Evolutionary conservation across 179 eudicot species (phyloP).

Genomic region (Amaranthus tricolor): DNA sequence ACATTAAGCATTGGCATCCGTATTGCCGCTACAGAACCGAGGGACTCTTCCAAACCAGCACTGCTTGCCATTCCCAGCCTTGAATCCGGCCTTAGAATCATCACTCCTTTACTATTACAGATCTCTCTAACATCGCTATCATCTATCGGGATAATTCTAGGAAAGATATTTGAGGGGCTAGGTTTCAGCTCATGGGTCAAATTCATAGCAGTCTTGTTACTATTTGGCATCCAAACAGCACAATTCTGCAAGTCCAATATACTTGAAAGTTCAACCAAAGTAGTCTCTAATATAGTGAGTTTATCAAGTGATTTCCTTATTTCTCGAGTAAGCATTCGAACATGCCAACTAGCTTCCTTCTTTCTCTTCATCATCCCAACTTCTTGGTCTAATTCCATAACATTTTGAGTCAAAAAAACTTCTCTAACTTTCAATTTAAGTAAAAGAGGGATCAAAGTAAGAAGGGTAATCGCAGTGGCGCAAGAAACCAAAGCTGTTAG

Average conservation of each 20-base stretch:
- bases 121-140: slow-evolving; percentile 42
- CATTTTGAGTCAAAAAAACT: slow-evolving; percentile 63
- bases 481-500: slow-evolving; percentile 91
- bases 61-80: slow-evolving; percentile 38
- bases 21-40: slow-evolving; percentile 42
- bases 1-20: slow-evolving; percentile 48
- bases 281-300: slow-evolving; percentile 72
- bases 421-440: slow-evolving; percentile 85
- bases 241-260: slow-evolving; percentile 74
- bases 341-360: slow-evolving; percentile 80
- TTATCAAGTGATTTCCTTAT: slow-evolving; percentile 81
- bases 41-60: slow-evolving; percentile 30
- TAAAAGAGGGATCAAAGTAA: slow-evolving; percentile 73
- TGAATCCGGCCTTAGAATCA: slow-evolving; percentile 35
- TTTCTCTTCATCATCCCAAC: slow-evolving; percentile 71
- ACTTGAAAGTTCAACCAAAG: slow-evolving; percentile 79
- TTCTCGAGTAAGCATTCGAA: slow-evolving; percentile 90
- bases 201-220: slow-evolving; percentile 31
- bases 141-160: slow-evolving; percentile 31
- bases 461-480: slow-evolving; percentile 85
- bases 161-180: slow-evolving; percentile 18
- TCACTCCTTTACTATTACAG: slow-evolving; percentile 33
- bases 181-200: slow-evolving; percentile 44
- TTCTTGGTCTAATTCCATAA: slow-evolving; percentile 76
- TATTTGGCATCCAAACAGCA: slow-evolving; percentile 87